Conservation (phyloP, 495 filamentous ascomycete genomes). For the Penicillium samsonianum region DNA sequence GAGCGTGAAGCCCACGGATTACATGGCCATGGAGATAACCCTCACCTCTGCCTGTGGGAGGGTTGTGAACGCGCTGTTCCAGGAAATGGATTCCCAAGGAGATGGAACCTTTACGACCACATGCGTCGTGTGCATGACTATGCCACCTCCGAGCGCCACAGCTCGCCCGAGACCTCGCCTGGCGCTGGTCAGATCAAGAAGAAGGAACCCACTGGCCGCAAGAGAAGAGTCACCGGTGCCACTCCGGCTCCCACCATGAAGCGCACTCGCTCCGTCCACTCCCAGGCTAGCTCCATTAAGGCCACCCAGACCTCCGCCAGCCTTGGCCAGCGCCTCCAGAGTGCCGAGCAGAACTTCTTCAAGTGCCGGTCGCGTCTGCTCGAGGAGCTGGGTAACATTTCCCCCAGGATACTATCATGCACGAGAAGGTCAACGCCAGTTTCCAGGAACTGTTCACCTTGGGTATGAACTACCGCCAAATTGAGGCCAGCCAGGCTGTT, state of each 20-base stretch:
- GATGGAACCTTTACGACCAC: conserved; percentile 93
- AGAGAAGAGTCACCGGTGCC: conserved; percentile 42
- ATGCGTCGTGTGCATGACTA: conserved; percentile 93
- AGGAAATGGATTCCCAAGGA: conserved; percentile 85
- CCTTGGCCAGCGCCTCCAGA: conserved; percentile 47
- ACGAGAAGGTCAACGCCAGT: conserved; percentile 52
- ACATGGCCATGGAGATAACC: conserved; percentile 90
- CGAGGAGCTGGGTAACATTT: conserved; percentile 44
- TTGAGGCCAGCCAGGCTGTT: conserved; percentile 48
- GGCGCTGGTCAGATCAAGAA: conserved; percentile 36
- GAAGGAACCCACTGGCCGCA: conserved; percentile 45
- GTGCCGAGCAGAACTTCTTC: conserved; percentile 47
- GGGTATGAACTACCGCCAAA: conserved; percentile 47
- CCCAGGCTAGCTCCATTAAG: conserved; percentile 40
- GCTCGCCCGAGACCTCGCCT: conserved; percentile 47
- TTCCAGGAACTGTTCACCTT: conserved; percentile 51
- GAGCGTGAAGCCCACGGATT: conserved; percentile 93
- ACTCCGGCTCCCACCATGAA: conserved; percentile 47
- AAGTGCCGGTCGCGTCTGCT: conserved; percentile 46
- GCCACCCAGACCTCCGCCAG: conserved; percentile 37
- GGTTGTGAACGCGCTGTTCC: conserved; percentile 78
- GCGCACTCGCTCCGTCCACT: conserved; percentile 48
- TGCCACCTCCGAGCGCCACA: conserved; percentile 49
- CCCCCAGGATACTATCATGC: conserved; percentile 45
- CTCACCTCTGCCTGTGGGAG: conserved; percentile 78